A percentile compares a stretch with the other conserved stretches of the same genome.
These are phyloP conservation scores for Oryza longistaminata DNA, from an alignment of 176 grass and related monocot species.

Conservation along the genomic window DNA sequence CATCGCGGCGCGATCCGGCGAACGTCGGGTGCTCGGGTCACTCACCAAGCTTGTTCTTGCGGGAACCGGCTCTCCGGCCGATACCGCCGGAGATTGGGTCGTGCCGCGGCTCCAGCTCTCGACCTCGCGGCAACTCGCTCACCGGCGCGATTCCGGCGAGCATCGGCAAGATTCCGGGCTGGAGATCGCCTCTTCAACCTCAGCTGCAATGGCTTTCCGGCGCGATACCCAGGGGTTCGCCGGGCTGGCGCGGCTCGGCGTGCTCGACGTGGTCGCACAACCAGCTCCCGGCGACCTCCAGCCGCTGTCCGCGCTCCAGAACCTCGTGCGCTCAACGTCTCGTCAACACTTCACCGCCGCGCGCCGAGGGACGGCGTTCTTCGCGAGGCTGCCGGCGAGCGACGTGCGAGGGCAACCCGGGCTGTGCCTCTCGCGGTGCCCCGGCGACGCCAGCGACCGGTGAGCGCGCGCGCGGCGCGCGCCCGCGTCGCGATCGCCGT, in stretches of 20 bases:
- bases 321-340: slow-evolving; percentile 74
- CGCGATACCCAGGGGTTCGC: slow-evolving; percentile 57
- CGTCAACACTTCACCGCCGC: slow-evolving; percentile 60
- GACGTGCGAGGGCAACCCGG: slow-evolving; percentile 82
- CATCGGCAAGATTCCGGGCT: slow-evolving; percentile 76
- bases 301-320: slow-evolving; percentile 52
- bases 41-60: slow-evolving; percentile 70
- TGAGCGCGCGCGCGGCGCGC: slow-evolving; percentile 33
- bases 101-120: slow-evolving; percentile 74
- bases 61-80: slow-evolving; percentile 55
- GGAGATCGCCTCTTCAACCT: slow-evolving; percentile 79
- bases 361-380: slow-evolving; percentile 72
- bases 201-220: slow-evolving; percentile 74
- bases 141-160: slow-evolving; percentile 59
- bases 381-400: slow-evolving; percentile 71
- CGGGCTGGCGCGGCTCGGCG: slow-evolving; percentile 43
- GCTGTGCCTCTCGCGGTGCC: slow-evolving; percentile 66
- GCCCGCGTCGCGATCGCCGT: slow-evolving; percentile 50
- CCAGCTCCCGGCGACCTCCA: slow-evolving; percentile 57
- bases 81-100: slow-evolving; percentile 70
- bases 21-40: slow-evolving; percentile 59
- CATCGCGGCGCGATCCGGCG: slow-evolving; percentile 51
- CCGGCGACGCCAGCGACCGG: slow-evolving; percentile 34
- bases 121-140: slow-evolving; percentile 73
- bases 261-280: slow-evolving; percentile 69